phyloP scores from a whole-genome alignment of 441 rosid genomes.

The Erodium moschatum region DNA sequence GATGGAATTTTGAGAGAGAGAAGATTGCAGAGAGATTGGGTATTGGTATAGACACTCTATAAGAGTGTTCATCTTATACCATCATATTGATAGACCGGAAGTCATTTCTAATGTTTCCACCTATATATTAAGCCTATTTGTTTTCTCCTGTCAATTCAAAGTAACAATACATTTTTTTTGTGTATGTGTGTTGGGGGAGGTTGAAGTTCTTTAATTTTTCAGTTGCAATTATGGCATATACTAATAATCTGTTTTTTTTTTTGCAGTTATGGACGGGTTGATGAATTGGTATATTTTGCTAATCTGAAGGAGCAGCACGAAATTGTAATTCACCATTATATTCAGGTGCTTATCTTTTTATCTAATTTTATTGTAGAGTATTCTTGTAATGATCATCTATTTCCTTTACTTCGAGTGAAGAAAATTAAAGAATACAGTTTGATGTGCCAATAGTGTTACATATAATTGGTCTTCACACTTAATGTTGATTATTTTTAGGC shows the following conservation, averaged over 20 bases:
- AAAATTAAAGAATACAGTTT: background rate
- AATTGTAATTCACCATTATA: slow-evolving; percentile 80
- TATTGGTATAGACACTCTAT: background rate
- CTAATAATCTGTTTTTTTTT: slow-evolving; percentile 12
- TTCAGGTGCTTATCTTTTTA: slow-evolving; percentile 51
- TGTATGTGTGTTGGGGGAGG: background rate
- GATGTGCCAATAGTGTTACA: background rate
- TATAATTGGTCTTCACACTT: background rate
- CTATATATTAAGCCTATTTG: background rate
- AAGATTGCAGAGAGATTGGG: too few species aligned
- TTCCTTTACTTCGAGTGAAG: background rate
- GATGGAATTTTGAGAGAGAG: background rate
- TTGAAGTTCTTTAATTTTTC: background rate
- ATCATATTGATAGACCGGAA: slow-evolving; percentile 8
- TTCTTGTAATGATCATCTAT: background rate
- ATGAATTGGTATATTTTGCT: slow-evolving; percentile 94
- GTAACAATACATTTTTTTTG: background rate
- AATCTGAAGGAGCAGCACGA: slow-evolving; percentile 89
- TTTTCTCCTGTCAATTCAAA: slow-evolving; percentile 14
- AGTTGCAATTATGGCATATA: background rate
- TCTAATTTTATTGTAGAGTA: background rate
- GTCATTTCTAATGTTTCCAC: slow-evolving; percentile 9
- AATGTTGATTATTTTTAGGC: background rate
- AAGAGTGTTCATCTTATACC: slow-evolving; percentile 8
- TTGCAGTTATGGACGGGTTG: slow-evolving; percentile 93